Evolutionary conservation across 805 yeast species (phyloP).

Genomic region (Saturnispora galanensis): DNA sequence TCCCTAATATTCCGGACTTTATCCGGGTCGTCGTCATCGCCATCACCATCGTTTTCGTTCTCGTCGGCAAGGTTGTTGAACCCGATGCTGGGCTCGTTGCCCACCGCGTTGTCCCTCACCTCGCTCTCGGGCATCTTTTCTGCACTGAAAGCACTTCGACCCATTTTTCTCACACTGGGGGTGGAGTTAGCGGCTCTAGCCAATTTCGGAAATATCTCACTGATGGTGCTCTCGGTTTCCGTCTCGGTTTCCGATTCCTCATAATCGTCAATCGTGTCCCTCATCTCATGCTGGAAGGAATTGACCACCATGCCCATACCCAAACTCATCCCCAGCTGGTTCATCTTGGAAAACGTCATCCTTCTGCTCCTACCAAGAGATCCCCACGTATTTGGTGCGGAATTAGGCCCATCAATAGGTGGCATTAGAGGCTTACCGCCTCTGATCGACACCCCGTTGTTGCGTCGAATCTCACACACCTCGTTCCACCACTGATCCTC

Average conservation of each 20-base stretch:
- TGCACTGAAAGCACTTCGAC: conserved; percentile 37
- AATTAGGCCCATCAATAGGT: background rate
- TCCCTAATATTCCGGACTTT: background rate
- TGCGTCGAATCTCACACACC: conserved; percentile 5
- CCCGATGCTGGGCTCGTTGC: conserved; percentile 54
- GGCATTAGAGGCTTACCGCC: no score
- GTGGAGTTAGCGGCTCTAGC: no score
- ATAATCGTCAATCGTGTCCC: conserved; percentile 2
- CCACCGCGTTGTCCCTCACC: conserved; percentile 58
- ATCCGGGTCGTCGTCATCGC: background rate
- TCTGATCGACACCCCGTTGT: background rate
- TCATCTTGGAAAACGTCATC: conserved; percentile 7
- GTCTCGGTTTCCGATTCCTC: background rate
- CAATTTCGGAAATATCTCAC: background rate
- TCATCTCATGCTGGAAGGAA: conserved; percentile 6
- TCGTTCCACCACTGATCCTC: conserved; percentile 80
- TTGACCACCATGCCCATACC: conserved; percentile 12
- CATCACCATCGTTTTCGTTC: background rate
- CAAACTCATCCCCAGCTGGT: conserved; percentile 10
- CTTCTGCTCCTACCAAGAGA: background rate
- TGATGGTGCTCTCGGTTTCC: conserved; percentile 1
- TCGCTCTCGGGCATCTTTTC: conserved; percentile 62
- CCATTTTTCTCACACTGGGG: conserved; percentile 16
- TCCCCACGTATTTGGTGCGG: background rate
- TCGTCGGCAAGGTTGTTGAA: conserved; percentile 21